Base-by-base conservation (phyloP, 2,329 filamentous ascomycete genomes). In the Curvularia verruculosa region DNA sequence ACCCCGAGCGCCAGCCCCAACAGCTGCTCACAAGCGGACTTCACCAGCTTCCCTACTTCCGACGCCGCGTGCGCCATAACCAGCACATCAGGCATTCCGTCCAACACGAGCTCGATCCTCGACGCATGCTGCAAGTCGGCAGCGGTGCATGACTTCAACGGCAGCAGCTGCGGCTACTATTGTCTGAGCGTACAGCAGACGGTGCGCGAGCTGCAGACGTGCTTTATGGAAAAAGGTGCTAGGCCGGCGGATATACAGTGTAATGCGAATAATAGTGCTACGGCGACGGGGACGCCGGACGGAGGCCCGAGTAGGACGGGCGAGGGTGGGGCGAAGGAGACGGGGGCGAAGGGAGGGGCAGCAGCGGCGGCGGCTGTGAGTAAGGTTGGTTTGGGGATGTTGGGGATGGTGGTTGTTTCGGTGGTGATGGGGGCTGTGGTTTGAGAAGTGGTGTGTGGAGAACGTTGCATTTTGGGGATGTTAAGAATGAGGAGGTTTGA, bases 51-150 rank as follows among this genome's bases (percentile, higher is more conserved):
- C 58, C 72, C 71, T 6, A 70, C 65, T 9, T 19, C 55, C 40
- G 72, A 75, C 45, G 54, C 64, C 34, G 64, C 60, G 56, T 75
- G 72, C 62, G 69, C 67, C 15, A 63, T 73, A 40, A 69, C 61
- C 46, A 65, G 67, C 65, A 64, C 44, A 28, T 43, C 43, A 1
- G 62, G 67, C 34, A 46, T 74, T 10, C 65, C 70, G 7, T 58
- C 56, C 49, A 73, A 70, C 59, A 70, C 69, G 19, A 56, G 59
- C 37, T 54, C 63, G 24, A 60, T 64, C 19, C 63, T 74, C 39
- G 58, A 64, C 9, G 52, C 57, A 41, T 75, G 72, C 68, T 75
- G 72, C 69, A 73, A 73, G 39, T 56, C 59, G 31, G 71, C 70
- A 7, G 66, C 70, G 6, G 71, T 74, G 44, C 65, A 73, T 47